A percentile compares a stretch with the other conserved stretches of the same genome.
These are phyloP conservation scores for Candida michaelii DNA, from an alignment of 805 yeast species.

Conservation along the genomic window DNA sequence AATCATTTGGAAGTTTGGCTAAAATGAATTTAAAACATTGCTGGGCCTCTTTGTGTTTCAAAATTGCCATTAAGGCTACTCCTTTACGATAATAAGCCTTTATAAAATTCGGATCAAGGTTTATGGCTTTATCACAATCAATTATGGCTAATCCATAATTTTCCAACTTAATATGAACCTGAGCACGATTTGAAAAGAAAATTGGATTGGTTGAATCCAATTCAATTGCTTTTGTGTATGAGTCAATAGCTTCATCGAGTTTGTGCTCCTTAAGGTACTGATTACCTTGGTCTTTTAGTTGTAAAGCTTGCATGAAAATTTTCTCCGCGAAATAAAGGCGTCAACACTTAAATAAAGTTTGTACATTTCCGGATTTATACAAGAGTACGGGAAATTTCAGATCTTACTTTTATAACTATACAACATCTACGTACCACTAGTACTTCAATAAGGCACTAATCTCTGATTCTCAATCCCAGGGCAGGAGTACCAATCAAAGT, in stretches of 20 bases:
- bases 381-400: too few relatives aligned
- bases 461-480: slow-evolving; percentile 72
- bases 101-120: slow-evolving; percentile 60
- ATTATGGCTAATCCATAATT: slow-evolving; percentile 79
- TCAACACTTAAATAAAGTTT: too few relatives aligned
- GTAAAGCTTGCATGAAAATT: slow-evolving; percentile 37
- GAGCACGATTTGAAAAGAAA: slow-evolving; percentile 84
- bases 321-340: not conserved
- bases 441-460: slow-evolving; percentile 4
- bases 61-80: slow-evolving; percentile 70
- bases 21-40: slow-evolving; percentile 66
- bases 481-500: slow-evolving; percentile 89
- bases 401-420: slow-evolving; percentile 1
- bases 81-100: slow-evolving; percentile 91
- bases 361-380: too few relatives aligned
- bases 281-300: slow-evolving; percentile 72
- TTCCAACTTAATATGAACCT: slow-evolving; percentile 82
- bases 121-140: slow-evolving; percentile 76
- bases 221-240: slow-evolving; percentile 74
- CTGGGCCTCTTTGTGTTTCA: slow-evolving; percentile 73
- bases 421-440: not conserved
- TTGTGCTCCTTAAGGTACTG: slow-evolving; percentile 63
- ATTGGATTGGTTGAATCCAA: slow-evolving; percentile 58
- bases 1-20: slow-evolving; percentile 63
- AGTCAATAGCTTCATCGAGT: slow-evolving; percentile 61